Evolutionary conservation across 148 eudicot genomes (phyloP).

Genomic region (Pouteria glomerata): DNA sequence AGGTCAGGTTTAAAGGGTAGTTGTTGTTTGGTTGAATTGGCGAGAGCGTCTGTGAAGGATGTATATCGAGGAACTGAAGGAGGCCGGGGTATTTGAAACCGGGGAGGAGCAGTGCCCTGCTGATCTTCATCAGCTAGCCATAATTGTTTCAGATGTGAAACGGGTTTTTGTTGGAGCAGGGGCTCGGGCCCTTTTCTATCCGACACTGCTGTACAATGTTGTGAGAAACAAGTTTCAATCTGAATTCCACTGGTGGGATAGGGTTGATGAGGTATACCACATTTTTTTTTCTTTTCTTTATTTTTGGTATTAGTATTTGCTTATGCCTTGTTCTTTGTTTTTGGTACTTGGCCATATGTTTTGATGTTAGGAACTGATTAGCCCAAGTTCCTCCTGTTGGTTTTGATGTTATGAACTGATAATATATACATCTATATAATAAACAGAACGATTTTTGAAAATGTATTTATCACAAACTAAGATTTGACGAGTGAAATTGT

Average conservation of each 20-base stretch:
- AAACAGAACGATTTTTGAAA: too few species aligned
- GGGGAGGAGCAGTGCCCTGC: slow-evolving; percentile 10
- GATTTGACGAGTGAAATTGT: too few species aligned
- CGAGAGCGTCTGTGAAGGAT: slow-evolving; percentile 27
- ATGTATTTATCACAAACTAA: too few species aligned
- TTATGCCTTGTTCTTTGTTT: too few species aligned
- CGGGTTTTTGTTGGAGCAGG: slow-evolving; percentile 71
- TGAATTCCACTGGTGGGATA: slow-evolving; percentile 91
- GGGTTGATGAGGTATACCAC: slow-evolving; percentile 55
- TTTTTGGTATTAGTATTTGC: too few species aligned
- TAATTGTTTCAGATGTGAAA: slow-evolving; percentile 50
- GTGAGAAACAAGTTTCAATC: slow-evolving; percentile 65
- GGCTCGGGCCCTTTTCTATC: slow-evolving; percentile 74
- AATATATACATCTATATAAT: too few species aligned
- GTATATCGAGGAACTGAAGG: slow-evolving; percentile 63
- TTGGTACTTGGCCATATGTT: too few species aligned
- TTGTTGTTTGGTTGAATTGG: slow-evolving; percentile 1
- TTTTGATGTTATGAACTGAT: not conserved
- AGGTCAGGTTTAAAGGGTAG: slow-evolving; percentile 3
- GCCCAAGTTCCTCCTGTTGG: too few species aligned
- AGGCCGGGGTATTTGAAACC: slow-evolving; percentile 11
- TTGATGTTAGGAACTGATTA: too few species aligned
- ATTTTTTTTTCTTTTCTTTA: not conserved
- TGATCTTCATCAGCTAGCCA: slow-evolving; percentile 8
- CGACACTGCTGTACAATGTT: slow-evolving; percentile 76